Percentiles rank a stretch among this genome's conserved stretches.
Conservation (phyloP, 306 rosid species). For the Hippophae rhamnoides region DNA sequence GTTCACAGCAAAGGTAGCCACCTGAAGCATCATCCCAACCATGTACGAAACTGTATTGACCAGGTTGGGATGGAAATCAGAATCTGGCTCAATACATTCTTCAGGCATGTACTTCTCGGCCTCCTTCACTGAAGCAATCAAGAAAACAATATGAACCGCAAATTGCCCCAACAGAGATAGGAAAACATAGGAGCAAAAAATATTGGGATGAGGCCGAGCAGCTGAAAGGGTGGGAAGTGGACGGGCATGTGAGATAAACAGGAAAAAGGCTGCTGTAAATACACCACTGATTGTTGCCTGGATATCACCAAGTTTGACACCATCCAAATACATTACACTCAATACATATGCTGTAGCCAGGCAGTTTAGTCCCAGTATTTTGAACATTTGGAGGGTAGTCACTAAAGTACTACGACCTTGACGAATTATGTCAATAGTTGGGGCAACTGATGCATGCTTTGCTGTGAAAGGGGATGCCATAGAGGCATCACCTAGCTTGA, state of each 20-base stretch:
- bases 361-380: conserved; percentile 96
- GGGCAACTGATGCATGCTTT: conserved; percentile 93
- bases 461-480: conserved; percentile 99
- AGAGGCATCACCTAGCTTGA: conserved; percentile 98
- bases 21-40: conserved; percentile 99
- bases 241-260: conserved; percentile 94
- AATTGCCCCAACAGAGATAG: conserved; percentile 94
- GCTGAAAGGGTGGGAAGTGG: conserved; percentile 86
- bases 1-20: conserved; percentile 98
- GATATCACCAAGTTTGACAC: conserved; percentile 91
- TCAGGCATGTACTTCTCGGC: conserved; percentile 97
- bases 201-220: conserved; percentile 83
- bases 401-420: conserved; percentile 98
- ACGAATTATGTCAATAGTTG: conserved; percentile 94
- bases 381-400: conserved; percentile 98
- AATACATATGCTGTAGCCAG: conserved; percentile 93
- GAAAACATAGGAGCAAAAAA: conserved; percentile 72
- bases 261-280: conserved; percentile 95
- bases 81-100: conserved; percentile 94
- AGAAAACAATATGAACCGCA: conserved; percentile 62
- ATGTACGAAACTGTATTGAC: conserved; percentile 97
- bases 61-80: conserved; percentile 84
- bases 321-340: conserved; percentile 99
- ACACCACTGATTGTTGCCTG: conserved; percentile 99
- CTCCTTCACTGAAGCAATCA: conserved; percentile 72